phyloP scores from a whole-genome alignment of 257 asterid genomes.

The Solanum ossicruentum region DNA sequence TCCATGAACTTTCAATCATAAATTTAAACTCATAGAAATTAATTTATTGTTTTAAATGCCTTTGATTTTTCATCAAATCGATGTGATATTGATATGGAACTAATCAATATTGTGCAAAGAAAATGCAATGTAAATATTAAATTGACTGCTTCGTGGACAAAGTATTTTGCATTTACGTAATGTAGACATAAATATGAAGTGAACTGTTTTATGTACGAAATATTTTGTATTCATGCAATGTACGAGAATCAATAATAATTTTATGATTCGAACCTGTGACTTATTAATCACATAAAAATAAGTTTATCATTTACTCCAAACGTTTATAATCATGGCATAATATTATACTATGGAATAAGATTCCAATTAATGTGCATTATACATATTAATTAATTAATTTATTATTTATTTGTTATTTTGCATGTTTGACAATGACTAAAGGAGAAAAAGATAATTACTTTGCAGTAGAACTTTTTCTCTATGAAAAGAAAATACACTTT shows the following conservation, averaged over 20 bases:
- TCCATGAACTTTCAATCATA: background rate
- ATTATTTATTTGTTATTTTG: background rate
- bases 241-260: background rate
- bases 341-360: background rate
- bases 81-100: background rate
- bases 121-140: background rate
- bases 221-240: background rate
- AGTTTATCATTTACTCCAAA: no score
- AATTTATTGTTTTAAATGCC: background rate
- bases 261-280: accelerated
- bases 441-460: background rate
- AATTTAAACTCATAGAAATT: background rate
- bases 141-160: no score
- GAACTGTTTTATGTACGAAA: background rate
- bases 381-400: background rate
- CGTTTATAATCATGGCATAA: background rate
- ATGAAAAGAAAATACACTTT: background rate
- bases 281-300: no score
- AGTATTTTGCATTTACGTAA: background rate
- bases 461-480: background rate
- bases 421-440: background rate
- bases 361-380: background rate
- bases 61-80: background rate
- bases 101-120: background rate
- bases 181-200: no score